Percentiles rank a stretch among this genome's conserved stretches.
These are phyloP conservation scores for Zygosaccharomyces sapae DNA, from an alignment of 1,139 yeast genomes.

Conservation along the genomic window DNA sequence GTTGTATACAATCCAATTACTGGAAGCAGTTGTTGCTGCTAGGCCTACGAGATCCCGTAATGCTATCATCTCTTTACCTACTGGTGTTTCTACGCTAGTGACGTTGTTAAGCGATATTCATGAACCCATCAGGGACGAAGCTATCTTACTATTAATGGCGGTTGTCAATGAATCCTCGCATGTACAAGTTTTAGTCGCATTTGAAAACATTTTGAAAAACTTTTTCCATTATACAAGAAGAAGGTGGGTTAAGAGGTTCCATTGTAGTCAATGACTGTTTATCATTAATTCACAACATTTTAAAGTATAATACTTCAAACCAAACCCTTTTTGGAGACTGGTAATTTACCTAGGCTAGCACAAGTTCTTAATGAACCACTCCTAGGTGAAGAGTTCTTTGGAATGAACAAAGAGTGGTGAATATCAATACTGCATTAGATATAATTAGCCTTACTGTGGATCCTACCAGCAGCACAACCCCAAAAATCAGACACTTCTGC, in stretches of 20 bases:
- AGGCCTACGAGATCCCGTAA: constrained; percentile 75
- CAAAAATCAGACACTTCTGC: constrained; percentile 60
- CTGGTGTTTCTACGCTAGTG: constrained; percentile 76
- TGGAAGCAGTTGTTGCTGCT: constrained; percentile 78
- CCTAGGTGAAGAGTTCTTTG: constrained; percentile 49
- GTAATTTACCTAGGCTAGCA: constrained; percentile 64
- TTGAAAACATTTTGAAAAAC: constrained; percentile 81
- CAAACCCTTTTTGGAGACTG: constrained; percentile 88
- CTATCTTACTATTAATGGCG: constrained; percentile 76
- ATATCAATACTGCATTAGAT: constrained; percentile 63
- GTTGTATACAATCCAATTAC: constrained; percentile 74
- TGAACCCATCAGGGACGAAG: constrained; percentile 89
- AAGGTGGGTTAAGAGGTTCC: constrained; percentile 91
- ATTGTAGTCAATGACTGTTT: constrained; percentile 86
- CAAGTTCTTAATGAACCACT: constrained; percentile 59
- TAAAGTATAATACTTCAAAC: constrained; percentile 82
- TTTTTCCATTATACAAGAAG: constrained; percentile 77
- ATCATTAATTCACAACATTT: constrained; percentile 63
- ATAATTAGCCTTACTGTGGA: constrained; percentile 70
- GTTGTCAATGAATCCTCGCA: constrained; percentile 78
- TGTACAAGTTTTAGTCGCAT: constrained; percentile 89
- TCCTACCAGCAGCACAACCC: constrained; percentile 66
- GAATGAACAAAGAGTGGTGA: constrained; percentile 69
- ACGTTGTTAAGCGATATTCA: constrained; percentile 62
- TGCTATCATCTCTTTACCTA: constrained; percentile 64